Evolutionary conservation across 2,329 filamentous ascomycete species (phyloP).

Genomic region (Colletotrichum trifolii): DNA sequence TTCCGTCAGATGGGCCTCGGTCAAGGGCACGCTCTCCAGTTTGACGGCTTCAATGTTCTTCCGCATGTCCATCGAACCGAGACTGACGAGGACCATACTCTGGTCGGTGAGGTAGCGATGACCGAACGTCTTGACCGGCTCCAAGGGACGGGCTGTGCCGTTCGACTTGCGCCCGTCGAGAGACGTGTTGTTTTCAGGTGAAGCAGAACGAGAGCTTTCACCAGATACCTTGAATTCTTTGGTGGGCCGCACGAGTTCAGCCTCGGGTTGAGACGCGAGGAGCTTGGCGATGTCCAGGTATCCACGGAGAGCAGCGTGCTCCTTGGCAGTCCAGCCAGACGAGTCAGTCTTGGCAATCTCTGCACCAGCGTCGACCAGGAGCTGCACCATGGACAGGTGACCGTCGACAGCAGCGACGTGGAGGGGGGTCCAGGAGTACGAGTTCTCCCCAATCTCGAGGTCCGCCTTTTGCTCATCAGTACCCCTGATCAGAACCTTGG

Average conservation of each 20-base stretch:
- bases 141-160: slow-evolving; percentile 64
- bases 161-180: slow-evolving; percentile 69
- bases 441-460: slow-evolving; percentile 81
- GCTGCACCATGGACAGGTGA: slow-evolving; percentile 77
- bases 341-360: slow-evolving; percentile 80
- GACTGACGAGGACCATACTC: slow-evolving; percentile 88
- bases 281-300: slow-evolving; percentile 83
- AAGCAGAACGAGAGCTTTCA: slow-evolving; percentile 32
- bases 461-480: slow-evolving; percentile 77
- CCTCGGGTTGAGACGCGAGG: slow-evolving; percentile 64
- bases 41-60: slow-evolving; percentile 84
- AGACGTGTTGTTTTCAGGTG: slow-evolving; percentile 58
- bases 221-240: slow-evolving; percentile 43
- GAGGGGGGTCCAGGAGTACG: slow-evolving; percentile 94
- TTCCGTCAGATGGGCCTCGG: slow-evolving; percentile 90
- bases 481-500: slow-evolving; percentile 78
- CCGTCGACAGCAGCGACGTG: slow-evolving; percentile 94
- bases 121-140: slow-evolving; percentile 94
- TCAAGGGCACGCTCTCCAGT: slow-evolving; percentile 87
- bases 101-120: slow-evolving; percentile 93
- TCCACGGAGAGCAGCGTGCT: slow-evolving; percentile 90
- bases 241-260: slow-evolving; percentile 39
- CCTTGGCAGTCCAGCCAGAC: slow-evolving; percentile 93
- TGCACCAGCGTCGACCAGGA: slow-evolving; percentile 82
- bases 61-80: slow-evolving; percentile 94